Base-by-base conservation (phyloP, 192 early-diverging fungal species). In the Backusella westeae region DNA sequence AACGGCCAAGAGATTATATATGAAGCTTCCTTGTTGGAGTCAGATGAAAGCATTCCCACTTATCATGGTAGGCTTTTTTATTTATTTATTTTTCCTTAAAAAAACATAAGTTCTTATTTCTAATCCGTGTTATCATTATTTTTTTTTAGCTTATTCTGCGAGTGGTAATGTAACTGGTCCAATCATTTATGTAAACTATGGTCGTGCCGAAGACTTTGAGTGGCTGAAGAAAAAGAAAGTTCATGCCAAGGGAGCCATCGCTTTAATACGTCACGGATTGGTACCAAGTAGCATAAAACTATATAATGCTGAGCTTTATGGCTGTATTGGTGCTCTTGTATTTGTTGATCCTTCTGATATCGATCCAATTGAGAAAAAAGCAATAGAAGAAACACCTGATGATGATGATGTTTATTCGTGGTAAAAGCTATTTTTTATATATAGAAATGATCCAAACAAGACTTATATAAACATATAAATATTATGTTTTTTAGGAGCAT, bases 181-280 rank as follows among this genome's bases (percentile, higher is more conserved):
- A 70, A 69, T 92, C 6, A 82, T 92, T 8, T 91, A 91, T 77
- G 90, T 90, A 35, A 89, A 90, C 75, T 91, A 89, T 72, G 90
- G 91, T 73, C 74, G 77, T 4, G 23, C 75, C 9, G 80, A 85
- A 69, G 91, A 92, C 73, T 91, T 89, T 75, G 67, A 49, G 29
- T 76, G 72, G 8, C 81, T 92, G 23, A 39, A 67, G 19, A 63
- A 71, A 1, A 72, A 72, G 1, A 36, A 69, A 3, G 17, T 76
- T 8, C 82, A 84, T 0, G 75, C 91, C 19, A 75, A 72, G 39
- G 88, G 80, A 34, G 77, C 78, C 34, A 82, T 92, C 26, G 89
- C 86, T 8, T 80, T 92, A 21, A 83, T 91, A 26, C 87, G 88
- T 67, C 88, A 89, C 42, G 90, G 56, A 46, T 42, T 29, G 76